These are phyloP conservation scores for Fagopyrum esculentum DNA, from an alignment of 148 eudicot species.

Conservation along the genomic window DNA sequence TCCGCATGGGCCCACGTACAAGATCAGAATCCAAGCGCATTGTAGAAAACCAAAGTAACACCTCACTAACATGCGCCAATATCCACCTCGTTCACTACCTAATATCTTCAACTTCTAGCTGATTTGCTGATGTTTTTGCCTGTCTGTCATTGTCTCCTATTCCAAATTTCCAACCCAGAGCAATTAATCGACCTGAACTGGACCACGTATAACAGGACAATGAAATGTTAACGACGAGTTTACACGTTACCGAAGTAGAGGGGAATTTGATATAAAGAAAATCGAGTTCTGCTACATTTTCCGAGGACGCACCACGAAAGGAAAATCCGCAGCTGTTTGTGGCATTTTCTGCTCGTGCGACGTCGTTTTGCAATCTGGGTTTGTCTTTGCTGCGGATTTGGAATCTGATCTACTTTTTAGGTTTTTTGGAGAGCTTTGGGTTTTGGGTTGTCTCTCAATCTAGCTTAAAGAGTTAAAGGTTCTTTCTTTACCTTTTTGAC, in stretches of 20 bases:
- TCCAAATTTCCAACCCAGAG: constrained; percentile 11
- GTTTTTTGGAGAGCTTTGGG: background rate
- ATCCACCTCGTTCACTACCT: background rate
- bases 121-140: background rate
- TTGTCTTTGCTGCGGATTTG: constrained; percentile 1
- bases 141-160: constrained; percentile 5
- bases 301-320: background rate
- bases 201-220: constrained; percentile 7
- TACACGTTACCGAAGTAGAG: background rate
- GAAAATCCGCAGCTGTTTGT: background rate
- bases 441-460: background rate
- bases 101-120: background rate
- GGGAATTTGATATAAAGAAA: background rate
- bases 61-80: background rate
- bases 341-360: background rate
- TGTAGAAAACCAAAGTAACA: background rate
- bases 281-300: background rate
- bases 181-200: constrained; percentile 7
- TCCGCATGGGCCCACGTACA: background rate
- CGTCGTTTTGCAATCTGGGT: constrained; percentile 1
- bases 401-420: background rate
- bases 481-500: constrained; percentile 1
- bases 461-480: background rate
- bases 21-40: background rate
- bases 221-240: background rate